Conservation (phyloP, 2,329 filamentous ascomycete species). For the Colletotrichum godetiae region DNA sequence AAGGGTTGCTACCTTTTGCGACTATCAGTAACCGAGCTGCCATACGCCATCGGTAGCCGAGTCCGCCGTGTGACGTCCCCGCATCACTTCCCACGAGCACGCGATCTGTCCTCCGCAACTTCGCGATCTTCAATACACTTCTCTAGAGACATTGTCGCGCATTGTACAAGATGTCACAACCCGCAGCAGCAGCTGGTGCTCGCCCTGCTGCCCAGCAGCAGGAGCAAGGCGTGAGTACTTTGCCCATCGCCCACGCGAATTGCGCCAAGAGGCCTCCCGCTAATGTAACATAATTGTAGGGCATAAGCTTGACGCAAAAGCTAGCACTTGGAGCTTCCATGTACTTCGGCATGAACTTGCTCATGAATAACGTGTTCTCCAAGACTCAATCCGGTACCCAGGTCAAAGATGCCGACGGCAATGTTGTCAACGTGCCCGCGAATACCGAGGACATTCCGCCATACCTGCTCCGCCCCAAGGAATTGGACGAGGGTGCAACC, state of each 20-base stretch:
- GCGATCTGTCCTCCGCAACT: conserved; percentile 17
- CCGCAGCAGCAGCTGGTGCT: conserved; percentile 23
- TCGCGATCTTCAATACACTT: not conserved
- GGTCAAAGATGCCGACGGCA: conserved; percentile 63
- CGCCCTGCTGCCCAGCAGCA: conserved; percentile 16
- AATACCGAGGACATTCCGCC: conserved; percentile 70
- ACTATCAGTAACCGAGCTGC: conserved; percentile 18
- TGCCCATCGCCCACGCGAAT: not conserved
- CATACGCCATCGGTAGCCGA: not conserved
- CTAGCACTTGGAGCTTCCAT: conserved; percentile 64
- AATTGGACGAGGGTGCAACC: conserved; percentile 69
- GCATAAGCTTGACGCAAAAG: conserved; percentile 53
- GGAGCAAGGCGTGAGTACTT: conserved; percentile 35
- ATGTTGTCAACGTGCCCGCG: conserved; percentile 62
- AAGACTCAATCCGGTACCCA: conserved; percentile 60
- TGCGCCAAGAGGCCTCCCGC: conserved; percentile 1
- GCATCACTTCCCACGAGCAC: conserved; percentile 9
- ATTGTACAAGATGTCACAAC: conserved; percentile 18
- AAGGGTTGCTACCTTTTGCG: conserved; percentile 9
- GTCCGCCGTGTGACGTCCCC: conserved; percentile 11
- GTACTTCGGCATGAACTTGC: conserved; percentile 69
- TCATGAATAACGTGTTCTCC: conserved; percentile 64
- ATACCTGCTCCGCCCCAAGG: conserved; percentile 72
- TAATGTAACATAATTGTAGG: conserved; percentile 39
- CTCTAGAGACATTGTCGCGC: not conserved